Base-by-base conservation (phyloP, 805 yeast genomes). In the Zygosaccharomyces pseudorouxii region DNA sequence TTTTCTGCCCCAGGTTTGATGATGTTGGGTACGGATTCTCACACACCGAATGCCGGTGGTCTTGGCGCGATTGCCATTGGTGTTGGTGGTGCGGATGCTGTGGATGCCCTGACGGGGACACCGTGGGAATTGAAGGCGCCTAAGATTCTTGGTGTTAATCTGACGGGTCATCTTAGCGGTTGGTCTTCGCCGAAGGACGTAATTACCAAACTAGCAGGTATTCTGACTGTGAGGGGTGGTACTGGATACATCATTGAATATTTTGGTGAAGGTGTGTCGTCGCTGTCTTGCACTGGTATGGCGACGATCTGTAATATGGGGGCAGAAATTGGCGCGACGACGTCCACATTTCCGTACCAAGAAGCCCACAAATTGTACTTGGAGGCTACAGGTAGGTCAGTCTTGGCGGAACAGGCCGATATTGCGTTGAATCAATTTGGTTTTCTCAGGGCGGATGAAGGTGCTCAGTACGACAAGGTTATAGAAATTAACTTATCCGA, bases 101-200 rank as follows among this genome's bases (percentile, higher is more conserved):
- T 93, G 48, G 99, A 93, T 71, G 99, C 93, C 45, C 74, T 93
- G 65, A 89, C 98, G 38, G 96, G 93, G 56, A 84, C 93, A 27
- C 97, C 99, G 49, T 93, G 99, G 99, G 99, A 93, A 74, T 80
- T 93, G 70, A 90, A 90, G 76, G 98, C 98, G 47, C 99, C 99
- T 59, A 88, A 88, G 72, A 75, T 89, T 38, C 74, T 93, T 56
- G 99, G 99, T 71, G 96, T 93, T 60, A 86, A 89, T 71, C 80
- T 93, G 63, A 87, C 93, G 37, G 99, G 99, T 55, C 64, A 78
- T 64, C 76, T 93, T 74, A 79, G 76, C 57, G 97, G 97, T 46
- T 93, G 99, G 99, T 75, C 95, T 46, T 80, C 98, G 56, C 98
- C 99, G 61, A 93, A 93, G 78, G 99, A 93, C 72, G 90, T 93